Evolutionary conservation across 192 early-diverging fungal species (phyloP).

Genomic region (Umbelopsis sp.): DNA sequence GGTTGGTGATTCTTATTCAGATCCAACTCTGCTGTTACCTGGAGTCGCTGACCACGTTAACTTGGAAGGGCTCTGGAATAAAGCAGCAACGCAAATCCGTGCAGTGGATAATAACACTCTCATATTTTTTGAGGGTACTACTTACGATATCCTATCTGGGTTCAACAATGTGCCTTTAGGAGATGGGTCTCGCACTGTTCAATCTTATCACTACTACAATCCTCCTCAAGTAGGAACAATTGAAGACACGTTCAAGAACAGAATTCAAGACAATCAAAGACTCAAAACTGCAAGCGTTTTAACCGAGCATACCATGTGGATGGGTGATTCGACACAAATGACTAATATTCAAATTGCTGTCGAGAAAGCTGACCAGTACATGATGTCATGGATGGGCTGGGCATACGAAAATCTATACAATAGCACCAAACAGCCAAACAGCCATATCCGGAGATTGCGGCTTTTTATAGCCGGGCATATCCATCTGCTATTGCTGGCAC

Average conservation of each 20-base stretch:
- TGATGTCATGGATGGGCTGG: constrained; percentile 60
- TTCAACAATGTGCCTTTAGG: constrained; percentile 56
- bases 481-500: constrained; percentile 41
- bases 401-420: constrained; percentile 53
- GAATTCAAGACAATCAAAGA: constrained; percentile 46
- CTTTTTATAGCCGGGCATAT: constrained; percentile 41
- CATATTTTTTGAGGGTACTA: constrained; percentile 58
- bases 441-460: constrained; percentile 30
- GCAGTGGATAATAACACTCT: constrained; percentile 52
- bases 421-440: background rate
- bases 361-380: constrained; percentile 45
- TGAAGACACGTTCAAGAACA: constrained; percentile 38
- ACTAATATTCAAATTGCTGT: constrained; percentile 39
- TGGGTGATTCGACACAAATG: constrained; percentile 28
- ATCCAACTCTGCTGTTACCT: constrained; percentile 50
- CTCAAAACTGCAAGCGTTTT: constrained; percentile 47
- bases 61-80: constrained; percentile 56
- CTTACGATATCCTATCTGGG: constrained; percentile 46
- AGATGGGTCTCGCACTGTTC: constrained; percentile 46
- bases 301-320: constrained; percentile 60
- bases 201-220: constrained; percentile 56
- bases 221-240: constrained; percentile 47
- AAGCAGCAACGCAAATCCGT: constrained; percentile 48
- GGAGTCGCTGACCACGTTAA: constrained; percentile 42
- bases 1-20: constrained; percentile 45